A percentile compares a stretch with the other conserved stretches of the same genome.
These are phyloP conservation scores for Breynia disticha DNA, from an alignment of 441 rosid genomes.

Conservation along the genomic window DNA sequence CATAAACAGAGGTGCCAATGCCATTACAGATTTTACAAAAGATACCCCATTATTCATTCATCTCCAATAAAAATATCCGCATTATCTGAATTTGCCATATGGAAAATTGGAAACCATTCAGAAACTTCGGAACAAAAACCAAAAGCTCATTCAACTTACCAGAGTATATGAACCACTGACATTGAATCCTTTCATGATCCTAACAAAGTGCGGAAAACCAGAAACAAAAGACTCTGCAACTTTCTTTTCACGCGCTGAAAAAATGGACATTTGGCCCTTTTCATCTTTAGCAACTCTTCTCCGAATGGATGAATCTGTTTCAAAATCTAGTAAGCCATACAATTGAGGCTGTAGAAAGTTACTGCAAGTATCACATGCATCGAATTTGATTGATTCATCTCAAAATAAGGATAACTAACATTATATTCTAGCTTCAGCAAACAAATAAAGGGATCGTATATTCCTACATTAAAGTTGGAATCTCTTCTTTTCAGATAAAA, in stretches of 20 bases:
- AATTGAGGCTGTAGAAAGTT: neutral
- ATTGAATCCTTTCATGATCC: slow-evolving; percentile 56
- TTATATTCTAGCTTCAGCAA: no score
- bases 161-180: slow-evolving; percentile 51
- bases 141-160: slow-evolving; percentile 30
- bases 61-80: neutral
- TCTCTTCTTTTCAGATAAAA: no score
- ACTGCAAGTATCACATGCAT: neutral
- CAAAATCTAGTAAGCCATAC: slow-evolving; percentile 8
- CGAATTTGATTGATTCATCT: no score
- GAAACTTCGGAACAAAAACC: neutral
- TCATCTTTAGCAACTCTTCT: slow-evolving; percentile 19
- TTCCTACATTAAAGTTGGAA: no score
- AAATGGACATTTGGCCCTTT: slow-evolving; percentile 17
- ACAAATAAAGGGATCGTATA: no score
- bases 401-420: no score
- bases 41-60: neutral
- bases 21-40: no score
- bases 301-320: slow-evolving; percentile 17
- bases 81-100: no score
- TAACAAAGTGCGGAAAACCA: slow-evolving; percentile 44
- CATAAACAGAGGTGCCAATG: no score
- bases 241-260: slow-evolving; percentile 38
- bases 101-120: neutral
- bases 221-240: slow-evolving; percentile 46